These are phyloP conservation scores for Colletotrichum somersetense DNA, from an alignment of 2,329 filamentous ascomycete species.

Conservation along the genomic window DNA sequence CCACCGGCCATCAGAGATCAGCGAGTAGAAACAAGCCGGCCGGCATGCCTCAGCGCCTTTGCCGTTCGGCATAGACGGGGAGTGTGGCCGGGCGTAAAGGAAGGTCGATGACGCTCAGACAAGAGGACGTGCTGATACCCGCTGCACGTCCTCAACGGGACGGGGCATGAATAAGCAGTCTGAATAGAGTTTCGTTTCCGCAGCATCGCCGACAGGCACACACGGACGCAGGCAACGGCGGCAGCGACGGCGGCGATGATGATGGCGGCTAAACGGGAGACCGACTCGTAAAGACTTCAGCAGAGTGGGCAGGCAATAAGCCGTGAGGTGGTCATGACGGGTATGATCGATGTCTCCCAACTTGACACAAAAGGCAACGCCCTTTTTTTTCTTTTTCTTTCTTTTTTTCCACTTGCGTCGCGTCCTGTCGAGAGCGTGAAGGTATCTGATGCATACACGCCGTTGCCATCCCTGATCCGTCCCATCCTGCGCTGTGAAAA, in stretches of 20 bases:
- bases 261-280: slow-evolving; percentile 3
- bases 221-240: neutral
- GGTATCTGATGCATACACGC: slow-evolving; percentile 42
- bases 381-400: neutral
- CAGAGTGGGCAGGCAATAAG: slow-evolving; percentile 14
- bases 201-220: neutral
- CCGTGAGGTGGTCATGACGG: slow-evolving; percentile 23
- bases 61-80: slow-evolving; percentile 12
- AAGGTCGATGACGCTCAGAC: neutral
- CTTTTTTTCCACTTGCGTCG: slow-evolving; percentile 9
- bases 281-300: neutral
- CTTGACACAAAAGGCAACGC: slow-evolving; percentile 17
- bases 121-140: neutral
- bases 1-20: neutral
- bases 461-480: slow-evolving; percentile 35
- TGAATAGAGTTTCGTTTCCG: slow-evolving; percentile 7
- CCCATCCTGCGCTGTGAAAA: slow-evolving; percentile 28
- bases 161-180: neutral
- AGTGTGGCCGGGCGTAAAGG: neutral
- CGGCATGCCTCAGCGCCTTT: slow-evolving; percentile 1
- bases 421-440: slow-evolving; percentile 8
- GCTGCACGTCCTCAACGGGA: neutral
- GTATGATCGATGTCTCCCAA: slow-evolving; percentile 12
- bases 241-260: neutral
- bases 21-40: slow-evolving; percentile 26